Base-by-base conservation (phyloP, 2,329 filamentous ascomycete species). In the Apiospora koreana region DNA sequence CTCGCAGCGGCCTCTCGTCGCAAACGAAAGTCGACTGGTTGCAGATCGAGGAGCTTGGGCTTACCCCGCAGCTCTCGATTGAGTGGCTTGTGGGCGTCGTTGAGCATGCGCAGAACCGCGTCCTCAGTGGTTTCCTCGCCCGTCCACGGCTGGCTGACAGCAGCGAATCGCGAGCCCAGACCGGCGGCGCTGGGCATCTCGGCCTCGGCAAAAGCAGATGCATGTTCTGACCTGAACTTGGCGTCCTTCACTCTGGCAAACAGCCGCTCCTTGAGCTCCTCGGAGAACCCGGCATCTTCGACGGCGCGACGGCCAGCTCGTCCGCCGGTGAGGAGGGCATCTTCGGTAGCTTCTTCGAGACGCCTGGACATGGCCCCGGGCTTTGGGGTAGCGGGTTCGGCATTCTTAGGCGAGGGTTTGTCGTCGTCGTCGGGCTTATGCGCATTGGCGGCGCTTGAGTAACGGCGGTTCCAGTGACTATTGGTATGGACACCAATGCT, bases 91-190 rank as follows among this genome's bases (percentile, higher is more conserved):
- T 89, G 89, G 35, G 93, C 88, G 78, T 97, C 94, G 70, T 93
- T 88, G 14, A 96, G 81, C 93, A 98, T 98, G 42, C 96, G 90
- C 66, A 97, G 83, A 28, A 94, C 91, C 0, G 92, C 87, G 79
- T 98, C 94, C 75, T 91, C 88, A 1, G 92, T 82, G 6, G 84
- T 85, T 81, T 98, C 96, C 16, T 87, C 85, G 2, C 95, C 96
- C 0, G 88, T 90, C 96, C 96, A 99, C 1, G 82, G 8, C 91
- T 38, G 35, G 43, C 28, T 89, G 0, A 87, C 85, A 1, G 94
- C 94, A 45, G 91, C 87, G 67, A 92, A 88, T 71, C 89, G 86
- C 1, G 92, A 92, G 16, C 91, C 92, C 74, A 86, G 86, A 21
- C 92, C 91, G 16, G 92, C 90, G n/a, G 88, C 86, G 4, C 86